Base-by-base conservation (phyloP, 2,329 filamentous ascomycete genomes). In the Pyrenochaeta sp. region DNA sequence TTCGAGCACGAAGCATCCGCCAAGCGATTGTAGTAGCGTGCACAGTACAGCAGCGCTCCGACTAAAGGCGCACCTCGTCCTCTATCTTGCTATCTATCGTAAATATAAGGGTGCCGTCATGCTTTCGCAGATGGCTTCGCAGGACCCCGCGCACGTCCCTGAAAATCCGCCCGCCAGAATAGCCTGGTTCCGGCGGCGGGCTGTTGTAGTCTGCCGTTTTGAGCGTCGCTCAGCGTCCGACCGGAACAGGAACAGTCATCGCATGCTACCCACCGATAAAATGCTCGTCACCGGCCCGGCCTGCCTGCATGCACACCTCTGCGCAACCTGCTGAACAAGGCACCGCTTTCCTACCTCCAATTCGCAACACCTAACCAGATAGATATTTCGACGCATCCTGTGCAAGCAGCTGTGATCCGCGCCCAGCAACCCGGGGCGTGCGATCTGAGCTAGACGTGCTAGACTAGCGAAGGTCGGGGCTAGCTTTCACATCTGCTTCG, bases 221-320 rank as follows among this genome's bases (percentile, higher is more conserved):
- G 45, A 47, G 28, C 45, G 27, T 47, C 27, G 15, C 28, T 47
- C 45, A 34, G 34, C 45, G 15, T 24, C 27, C 2, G 52, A 44
- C 48, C 37, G 45, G 50, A 52, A 50, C 44, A 56, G 45, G 50
- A 52, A 50, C 48, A 59, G 56, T 59, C 56, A 59, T 52, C 58
- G 52, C 54, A 37, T 46, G 24, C 47, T 47, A 36, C 32, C 45
- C 45, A 50, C 43, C 30, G 46, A 47, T 54, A 50, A 46, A 27
- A 46, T 42, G 24, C 28, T 36, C 47, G 42, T 51, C 46, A 50
- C 22, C 30, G 46, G 46, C 28, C 53, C 40, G 39, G 27, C 46
- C 37, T 51, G 45, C 3, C 46, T 34, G 46, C 28, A 46, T 46
- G 30, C 43, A 46, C 43, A 32, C 43, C 9, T 46, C 25, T 3